Percentiles rank a stretch among this genome's conserved stretches.
Evolutionary conservation across 305 asterid species (phyloP).

Genomic region (Plantago lanceolata): DNA sequence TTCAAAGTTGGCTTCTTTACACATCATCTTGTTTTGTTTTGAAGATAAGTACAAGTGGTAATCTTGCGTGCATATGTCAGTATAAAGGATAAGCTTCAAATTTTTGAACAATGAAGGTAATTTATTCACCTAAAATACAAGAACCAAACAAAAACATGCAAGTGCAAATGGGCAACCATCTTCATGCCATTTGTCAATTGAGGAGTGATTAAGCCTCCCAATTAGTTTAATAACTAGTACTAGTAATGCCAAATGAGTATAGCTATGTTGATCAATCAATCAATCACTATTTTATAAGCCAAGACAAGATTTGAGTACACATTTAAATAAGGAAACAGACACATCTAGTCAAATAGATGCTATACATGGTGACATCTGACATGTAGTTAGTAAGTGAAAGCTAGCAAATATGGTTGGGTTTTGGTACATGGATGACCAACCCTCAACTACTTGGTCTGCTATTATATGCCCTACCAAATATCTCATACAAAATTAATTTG

Average conservation of each 20-base stretch:
- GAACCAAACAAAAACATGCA: conserved; percentile 21
- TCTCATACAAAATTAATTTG: conserved; percentile 44
- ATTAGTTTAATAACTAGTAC: neutral
- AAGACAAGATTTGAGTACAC: neutral
- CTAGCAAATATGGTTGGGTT: conserved; percentile 48
- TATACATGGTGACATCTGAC: neutral
- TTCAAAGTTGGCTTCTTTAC: neutral
- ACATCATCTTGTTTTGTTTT: neutral
- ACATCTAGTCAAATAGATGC: conserved; percentile 12
- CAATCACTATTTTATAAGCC: conserved; percentile 1
- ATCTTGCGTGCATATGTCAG: no score
- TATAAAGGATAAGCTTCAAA: neutral
- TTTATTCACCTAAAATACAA: conserved; percentile 28
- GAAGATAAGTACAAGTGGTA: neutral
- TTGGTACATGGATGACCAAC: conserved; percentile 57
- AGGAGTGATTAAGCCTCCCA: conserved; percentile 13
- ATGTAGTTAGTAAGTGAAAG: conserved; percentile 24
- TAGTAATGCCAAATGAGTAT: conserved; percentile 23
- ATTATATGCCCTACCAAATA: conserved; percentile 46
- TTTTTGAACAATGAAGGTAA: neutral
- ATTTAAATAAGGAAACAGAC: conserved; percentile 7
- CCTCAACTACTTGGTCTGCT: conserved; percentile 54
- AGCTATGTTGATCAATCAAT: conserved; percentile 12
- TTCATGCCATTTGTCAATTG: conserved; percentile 27
- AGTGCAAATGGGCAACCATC: neutral